Conservation (phyloP, 176 grass and related monocot genomes). For the Carex scoparia region DNA sequence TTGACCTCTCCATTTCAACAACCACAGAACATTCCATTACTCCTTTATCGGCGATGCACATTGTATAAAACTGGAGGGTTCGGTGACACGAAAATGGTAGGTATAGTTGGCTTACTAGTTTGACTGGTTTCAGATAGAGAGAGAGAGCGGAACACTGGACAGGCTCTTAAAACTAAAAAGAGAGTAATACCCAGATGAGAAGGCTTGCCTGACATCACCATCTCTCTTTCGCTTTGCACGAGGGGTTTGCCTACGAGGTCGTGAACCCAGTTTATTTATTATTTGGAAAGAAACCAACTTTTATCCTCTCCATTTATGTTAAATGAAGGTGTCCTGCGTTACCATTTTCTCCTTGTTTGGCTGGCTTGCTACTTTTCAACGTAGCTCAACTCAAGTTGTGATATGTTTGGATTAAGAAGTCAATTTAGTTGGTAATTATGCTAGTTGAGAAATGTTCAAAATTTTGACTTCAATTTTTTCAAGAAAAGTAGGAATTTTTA, state of each 20-base stretch:
- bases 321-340: neutral
- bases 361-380: neutral
- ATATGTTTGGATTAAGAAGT: neutral
- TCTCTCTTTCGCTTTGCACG: conserved; percentile 26
- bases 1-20: neutral
- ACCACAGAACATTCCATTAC: neutral
- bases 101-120: neutral
- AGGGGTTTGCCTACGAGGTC: conserved; percentile 20
- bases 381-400: neutral
- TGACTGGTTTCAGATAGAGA: neutral
- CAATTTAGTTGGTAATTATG: neutral
- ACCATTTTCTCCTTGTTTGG: neutral
- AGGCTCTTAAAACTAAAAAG: conserved; percentile 16
- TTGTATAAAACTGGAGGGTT: neutral
- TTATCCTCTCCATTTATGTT: neutral
- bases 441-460: neutral
- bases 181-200: conserved; percentile 31
- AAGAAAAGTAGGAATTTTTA: neutral
- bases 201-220: conserved; percentile 4
- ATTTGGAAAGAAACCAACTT: neutral
- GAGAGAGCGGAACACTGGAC: neutral
- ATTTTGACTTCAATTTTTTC: neutral
- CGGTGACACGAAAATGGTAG: neutral
- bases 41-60: neutral
- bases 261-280: neutral